Conservation (phyloP, 352 stramenopile genomes). For the Pythium sukuiense region DNA sequence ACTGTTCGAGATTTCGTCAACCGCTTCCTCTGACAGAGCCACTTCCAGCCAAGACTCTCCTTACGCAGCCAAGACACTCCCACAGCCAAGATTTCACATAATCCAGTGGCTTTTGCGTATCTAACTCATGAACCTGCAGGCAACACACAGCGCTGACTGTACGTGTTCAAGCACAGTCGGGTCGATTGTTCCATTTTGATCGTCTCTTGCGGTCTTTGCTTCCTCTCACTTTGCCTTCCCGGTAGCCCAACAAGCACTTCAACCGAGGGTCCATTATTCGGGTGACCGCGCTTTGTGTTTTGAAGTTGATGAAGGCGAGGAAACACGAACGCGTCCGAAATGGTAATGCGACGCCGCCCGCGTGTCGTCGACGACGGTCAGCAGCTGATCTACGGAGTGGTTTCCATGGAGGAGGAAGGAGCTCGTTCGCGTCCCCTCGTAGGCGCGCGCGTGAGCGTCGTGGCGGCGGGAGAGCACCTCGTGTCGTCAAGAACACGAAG, state of each 20-base stretch:
- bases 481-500: neutral
- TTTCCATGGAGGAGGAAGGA: conserved; percentile 1
- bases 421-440: conserved; percentile 3
- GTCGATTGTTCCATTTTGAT: neutral
- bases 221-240: conserved; percentile 8
- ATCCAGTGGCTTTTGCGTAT: neutral
- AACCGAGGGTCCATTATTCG: conserved; percentile 15
- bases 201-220: neutral
- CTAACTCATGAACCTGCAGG: neutral
- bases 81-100: neutral
- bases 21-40: neutral
- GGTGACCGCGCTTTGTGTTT: conserved; percentile 13
- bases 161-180: too few relatives aligned
- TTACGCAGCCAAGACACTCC: neutral
- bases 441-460: conserved; percentile 4
- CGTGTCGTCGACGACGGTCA: conserved; percentile 6
- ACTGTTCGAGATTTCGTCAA: neutral
- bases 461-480: neutral
- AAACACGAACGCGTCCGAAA: neutral
- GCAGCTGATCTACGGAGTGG: conserved; percentile 18
- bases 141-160: neutral
- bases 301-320: conserved; percentile 6
- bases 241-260: conserved; percentile 12
- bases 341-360: conserved; percentile 5
- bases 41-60: neutral